Evolutionary conservation across 495 filamentous ascomycete species (phyloP).

Genomic region (Aspergillus saccharolyticus): DNA sequence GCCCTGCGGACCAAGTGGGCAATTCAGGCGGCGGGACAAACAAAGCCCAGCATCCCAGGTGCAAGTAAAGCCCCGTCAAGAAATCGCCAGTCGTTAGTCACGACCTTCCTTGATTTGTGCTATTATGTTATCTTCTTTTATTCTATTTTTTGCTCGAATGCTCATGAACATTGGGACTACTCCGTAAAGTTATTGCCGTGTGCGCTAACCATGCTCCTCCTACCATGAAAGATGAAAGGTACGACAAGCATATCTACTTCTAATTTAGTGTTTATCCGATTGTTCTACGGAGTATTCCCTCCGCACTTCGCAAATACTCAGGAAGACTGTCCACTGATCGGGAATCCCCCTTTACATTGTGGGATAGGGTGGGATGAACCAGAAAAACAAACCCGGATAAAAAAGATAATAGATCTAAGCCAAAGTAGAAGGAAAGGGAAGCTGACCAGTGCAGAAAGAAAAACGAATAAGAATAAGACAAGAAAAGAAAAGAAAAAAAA

Average conservation of each 20-base stretch:
- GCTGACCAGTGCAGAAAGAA: neutral
- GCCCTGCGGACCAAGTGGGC: constrained; percentile 2
- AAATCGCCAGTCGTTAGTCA: neutral
- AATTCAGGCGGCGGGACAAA: neutral
- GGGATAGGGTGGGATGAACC: no score
- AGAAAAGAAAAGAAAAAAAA: constrained; percentile 3
- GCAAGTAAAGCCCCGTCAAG: neutral
- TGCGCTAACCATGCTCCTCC: no score
- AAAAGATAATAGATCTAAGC: neutral
- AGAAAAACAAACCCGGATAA: neutral
- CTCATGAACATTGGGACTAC: no score
- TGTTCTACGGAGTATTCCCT: neutral
- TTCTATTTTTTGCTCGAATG: no score
- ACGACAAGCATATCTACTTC: neutral
- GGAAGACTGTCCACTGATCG: no score
- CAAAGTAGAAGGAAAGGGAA: no score
- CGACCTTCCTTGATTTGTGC: no score
- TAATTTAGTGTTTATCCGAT: no score
- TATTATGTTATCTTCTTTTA: no score
- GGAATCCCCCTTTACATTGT: neutral
- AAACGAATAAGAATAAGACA: neutral
- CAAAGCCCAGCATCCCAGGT: neutral
- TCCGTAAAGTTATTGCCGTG: no score
- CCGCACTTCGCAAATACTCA: neutral
- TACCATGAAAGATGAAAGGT: neutral